Evolutionary conservation across 768 basidiomycete species (phyloP), one percentile per base, ranked within the genome.

Genomic region (Hericium rajendrae): DNA sequence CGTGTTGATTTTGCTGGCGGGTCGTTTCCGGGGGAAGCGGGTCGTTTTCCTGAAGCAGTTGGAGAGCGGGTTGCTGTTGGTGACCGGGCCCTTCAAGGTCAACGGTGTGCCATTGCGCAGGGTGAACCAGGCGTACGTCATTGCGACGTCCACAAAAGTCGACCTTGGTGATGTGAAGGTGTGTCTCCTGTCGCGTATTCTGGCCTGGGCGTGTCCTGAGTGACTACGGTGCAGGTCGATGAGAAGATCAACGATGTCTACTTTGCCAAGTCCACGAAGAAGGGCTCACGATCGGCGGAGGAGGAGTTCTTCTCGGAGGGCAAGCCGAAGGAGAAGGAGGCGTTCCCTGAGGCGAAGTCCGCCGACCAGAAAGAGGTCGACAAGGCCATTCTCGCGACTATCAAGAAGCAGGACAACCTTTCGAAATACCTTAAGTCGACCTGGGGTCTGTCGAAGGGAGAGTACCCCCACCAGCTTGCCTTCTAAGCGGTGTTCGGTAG

Each of bases 11-110:
- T 79, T 99, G 66, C 85, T 99, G 67, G 95, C 97, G 60, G 97
- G 97, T 68, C 90, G 94, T 69, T 98, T 91, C 90, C 80, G 91
- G 64, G 95, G 95, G 62, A 98, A 98, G 84, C 85, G 97, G 56
- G 97, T 99, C 63, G 94, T 99, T 57, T 95, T 92, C 76, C 78
- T 99, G 78, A 97, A 97, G 83, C 93, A 94, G 79, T 76, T 98
- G 71, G 81, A 82, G 66, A 88, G 88, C 61, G 97, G 97, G 55
- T 74, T 99, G 68, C 75, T 99, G 68, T 79, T 99, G 74, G 93
- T 99, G 66, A 93, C 94, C 40, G 97, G 97, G 56, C 97, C 97
- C 51, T 97, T 84, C 84, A 95, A 93, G 82, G 72, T 98, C 72
- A 99, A 99, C 75, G 97, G 97, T 71, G 95, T 99, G 49, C 97